Base-by-base conservation (phyloP, 2,329 filamentous ascomycete species). In the Penicillium sp. region DNA sequence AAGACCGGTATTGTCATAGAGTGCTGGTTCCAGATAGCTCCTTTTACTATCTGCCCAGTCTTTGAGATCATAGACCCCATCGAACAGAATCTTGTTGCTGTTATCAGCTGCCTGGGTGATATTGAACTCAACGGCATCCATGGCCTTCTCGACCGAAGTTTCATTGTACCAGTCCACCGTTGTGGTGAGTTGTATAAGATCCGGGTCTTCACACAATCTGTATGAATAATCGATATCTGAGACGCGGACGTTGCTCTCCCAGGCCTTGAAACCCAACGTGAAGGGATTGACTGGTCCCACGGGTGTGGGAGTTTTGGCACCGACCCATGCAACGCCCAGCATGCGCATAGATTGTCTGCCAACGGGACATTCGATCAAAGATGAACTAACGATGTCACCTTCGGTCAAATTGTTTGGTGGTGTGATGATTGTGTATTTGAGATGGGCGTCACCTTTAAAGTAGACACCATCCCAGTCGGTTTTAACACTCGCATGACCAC, bases 191-290 rank as follows among this genome's bases (percentile, higher is more conserved):
- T 27, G 56, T 4, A 58, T 27, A 12, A 58, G 41, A 48, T 58
- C 53, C 21, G 47, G 17, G 2, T 58, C 7, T 3, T 58, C 35
- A 40, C 56, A 58, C 12, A 41, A 23, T n/a, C 27, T 51, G 47
- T 58, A 58, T 13, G 52, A 58, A 48, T 58, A 50, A 13, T 55
- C 53, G 33, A 58, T 58, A 29, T 58, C 53, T 8, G 52, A 43
- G 7, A 58, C 21, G 4, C 45, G 41, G 8, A 42, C 29, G 9
- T 58, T 55, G 47, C 51, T 56, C 25, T 58, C 7, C 56, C 56
- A 58, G n/a, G 56, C 56, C 47, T 58, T 55, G 41, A 58, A 58
- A 0, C 56, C 56, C 6, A 58, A 5, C 7, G 56, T 46, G 27
- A 56, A 41, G 27, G 56, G 57, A 37, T 59, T 59, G 17, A 46